A percentile compares a stretch with the other conserved stretches of the same genome.
Conservation (phyloP, 768 basidiomycete genomes). For the Serpula lacrymans region DNA sequence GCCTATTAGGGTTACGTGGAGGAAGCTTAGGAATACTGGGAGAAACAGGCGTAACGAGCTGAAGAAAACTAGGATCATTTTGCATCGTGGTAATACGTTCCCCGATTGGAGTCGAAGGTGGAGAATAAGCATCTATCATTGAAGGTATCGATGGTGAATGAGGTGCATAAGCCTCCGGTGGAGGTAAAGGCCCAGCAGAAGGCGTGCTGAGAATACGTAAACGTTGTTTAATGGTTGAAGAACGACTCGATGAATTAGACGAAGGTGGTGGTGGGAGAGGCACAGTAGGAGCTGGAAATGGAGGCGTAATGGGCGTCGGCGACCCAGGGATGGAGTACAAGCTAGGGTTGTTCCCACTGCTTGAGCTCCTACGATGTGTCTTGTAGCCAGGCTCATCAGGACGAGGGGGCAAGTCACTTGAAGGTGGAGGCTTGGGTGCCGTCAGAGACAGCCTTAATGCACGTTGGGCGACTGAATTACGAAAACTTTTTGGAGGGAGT, state of each 20-base stretch:
- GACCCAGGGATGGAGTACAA: slow-evolving; percentile 45
- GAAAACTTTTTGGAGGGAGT: slow-evolving; percentile 37
- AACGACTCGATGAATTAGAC: slow-evolving; percentile 14
- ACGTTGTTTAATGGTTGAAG: slow-evolving; percentile 55
- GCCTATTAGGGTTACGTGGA: slow-evolving; percentile 19
- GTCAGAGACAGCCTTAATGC: slow-evolving; percentile 55
- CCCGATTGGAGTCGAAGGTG: slow-evolving; percentile 54
- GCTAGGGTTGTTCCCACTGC: slow-evolving; percentile 27
- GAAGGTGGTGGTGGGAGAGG: slow-evolving; percentile 35
- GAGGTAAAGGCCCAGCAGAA: slow-evolving; percentile 23
- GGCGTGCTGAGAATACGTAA: slow-evolving; percentile 68
- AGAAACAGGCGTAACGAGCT: slow-evolving; percentile 46
- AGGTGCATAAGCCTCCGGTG: slow-evolving; percentile 12
- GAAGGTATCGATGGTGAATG: slow-evolving; percentile 9
- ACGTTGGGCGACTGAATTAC: slow-evolving; percentile 56
- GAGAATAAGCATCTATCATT: slow-evolving; percentile 16
- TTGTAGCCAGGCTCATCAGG: slow-evolving; percentile 50
- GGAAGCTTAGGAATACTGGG: slow-evolving; percentile 17
- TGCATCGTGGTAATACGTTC: slow-evolving; percentile 54
- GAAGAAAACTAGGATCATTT: slow-evolving; percentile 62
- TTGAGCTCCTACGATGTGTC: slow-evolving; percentile 31
- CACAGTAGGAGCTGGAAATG: slow-evolving; percentile 42
- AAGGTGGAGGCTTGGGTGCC: slow-evolving; percentile 64
- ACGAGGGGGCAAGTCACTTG: slow-evolving; percentile 56
- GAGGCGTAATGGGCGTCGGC: slow-evolving; percentile 35